These are phyloP conservation scores for Gonium pectorale DNA, from an alignment of 139 green algal species.

Conservation along the genomic window DNA sequence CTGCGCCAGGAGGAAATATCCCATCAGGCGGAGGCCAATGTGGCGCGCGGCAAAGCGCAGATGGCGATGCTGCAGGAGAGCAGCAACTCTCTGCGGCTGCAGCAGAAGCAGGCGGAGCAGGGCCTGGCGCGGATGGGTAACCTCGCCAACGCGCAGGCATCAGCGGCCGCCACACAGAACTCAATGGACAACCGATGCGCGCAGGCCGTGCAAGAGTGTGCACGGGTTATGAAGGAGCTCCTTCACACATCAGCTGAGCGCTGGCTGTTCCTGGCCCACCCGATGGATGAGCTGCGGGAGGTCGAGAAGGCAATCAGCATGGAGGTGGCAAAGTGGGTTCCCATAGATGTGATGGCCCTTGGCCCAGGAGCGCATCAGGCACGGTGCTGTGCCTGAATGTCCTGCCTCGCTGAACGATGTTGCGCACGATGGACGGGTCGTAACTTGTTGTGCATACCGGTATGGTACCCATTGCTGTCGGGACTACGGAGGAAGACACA, in stretches of 20 bases:
- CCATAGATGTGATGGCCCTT: no score
- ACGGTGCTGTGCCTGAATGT: no score
- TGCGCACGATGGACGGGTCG: no score
- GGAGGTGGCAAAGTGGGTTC: conserved; percentile 5
- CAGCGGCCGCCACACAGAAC: background rate
- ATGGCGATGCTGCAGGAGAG: background rate
- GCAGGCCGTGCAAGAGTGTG: conserved; percentile 6
- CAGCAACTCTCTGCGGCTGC: background rate
- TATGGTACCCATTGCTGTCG: no score
- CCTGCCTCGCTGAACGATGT: no score
- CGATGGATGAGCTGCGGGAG: conserved; percentile 36
- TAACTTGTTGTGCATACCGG: no score
- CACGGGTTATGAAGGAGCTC: conserved; percentile 11
- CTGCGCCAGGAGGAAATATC: background rate
- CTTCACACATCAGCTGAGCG: background rate
- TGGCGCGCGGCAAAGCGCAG: background rate
- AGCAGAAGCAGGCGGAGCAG: conserved; percentile 26
- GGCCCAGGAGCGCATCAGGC: no score
- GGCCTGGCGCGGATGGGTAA: background rate
- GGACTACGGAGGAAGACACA: no score
- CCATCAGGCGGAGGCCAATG: background rate
- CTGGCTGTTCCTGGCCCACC: conserved; percentile 19
- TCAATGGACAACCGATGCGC: background rate
- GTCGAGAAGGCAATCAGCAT: background rate
- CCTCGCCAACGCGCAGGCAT: background rate